Evolutionary conservation across 1,139 yeast species (phyloP).

Genomic region (Lodderomyces elongisporus): DNA sequence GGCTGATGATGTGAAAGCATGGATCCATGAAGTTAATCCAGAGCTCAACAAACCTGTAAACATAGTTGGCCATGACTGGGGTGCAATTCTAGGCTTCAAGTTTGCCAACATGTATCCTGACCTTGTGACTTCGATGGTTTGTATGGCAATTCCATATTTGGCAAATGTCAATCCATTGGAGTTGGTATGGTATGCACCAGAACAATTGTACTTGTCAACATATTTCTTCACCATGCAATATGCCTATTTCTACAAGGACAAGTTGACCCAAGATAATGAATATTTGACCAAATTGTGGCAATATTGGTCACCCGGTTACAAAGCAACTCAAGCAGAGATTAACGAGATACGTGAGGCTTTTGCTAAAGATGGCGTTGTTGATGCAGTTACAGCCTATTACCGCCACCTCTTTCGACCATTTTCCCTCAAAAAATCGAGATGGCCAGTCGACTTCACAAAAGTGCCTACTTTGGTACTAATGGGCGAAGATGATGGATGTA

Average conservation of each 20-base stretch:
- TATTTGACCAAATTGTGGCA: constrained; percentile 35
- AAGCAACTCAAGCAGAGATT: constrained; percentile 23
- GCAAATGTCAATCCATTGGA: constrained; percentile 26
- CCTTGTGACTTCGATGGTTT: constrained; percentile 29
- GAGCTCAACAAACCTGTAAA: constrained; percentile 28
- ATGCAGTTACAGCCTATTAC: constrained; percentile 41
- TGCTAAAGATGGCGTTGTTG: constrained; percentile 24
- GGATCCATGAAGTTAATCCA: constrained; percentile 23
- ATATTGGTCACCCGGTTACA: constrained; percentile 42
- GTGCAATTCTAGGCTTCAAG: constrained; percentile 36
- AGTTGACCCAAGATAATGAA: constrained; percentile 17
- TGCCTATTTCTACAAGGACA: constrained; percentile 20
- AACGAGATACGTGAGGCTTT: constrained; percentile 27
- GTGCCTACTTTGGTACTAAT: constrained; percentile 40
- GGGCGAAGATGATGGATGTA: constrained; percentile 39
- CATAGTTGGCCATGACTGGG: constrained; percentile 46
- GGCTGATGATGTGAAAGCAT: constrained; percentile 33
- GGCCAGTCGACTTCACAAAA: constrained; percentile 31
- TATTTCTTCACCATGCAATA: constrained; percentile 42
- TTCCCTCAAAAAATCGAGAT: constrained; percentile 19
- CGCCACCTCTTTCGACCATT: constrained; percentile 27
- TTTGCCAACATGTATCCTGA: constrained; percentile 35
- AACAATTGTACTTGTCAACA: constrained; percentile 32
- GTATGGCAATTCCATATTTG: constrained; percentile 39
- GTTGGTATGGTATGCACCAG: constrained; percentile 26